Evolutionary conservation across 257 asterid species (phyloP).

Genomic region (Gentiana straminea): DNA sequence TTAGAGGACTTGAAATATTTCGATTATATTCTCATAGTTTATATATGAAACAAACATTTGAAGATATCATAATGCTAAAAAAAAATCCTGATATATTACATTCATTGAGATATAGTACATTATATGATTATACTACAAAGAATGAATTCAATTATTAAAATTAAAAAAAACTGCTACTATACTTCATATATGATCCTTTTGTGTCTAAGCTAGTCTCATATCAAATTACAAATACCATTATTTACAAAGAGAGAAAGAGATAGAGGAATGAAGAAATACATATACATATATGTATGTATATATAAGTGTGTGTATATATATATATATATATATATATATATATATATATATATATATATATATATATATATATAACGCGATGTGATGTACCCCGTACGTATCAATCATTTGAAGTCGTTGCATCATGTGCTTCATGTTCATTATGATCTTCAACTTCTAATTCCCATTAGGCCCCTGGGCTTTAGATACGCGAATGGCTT

Average conservation of each 20-base stretch:
- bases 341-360: background rate
- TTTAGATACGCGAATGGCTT: no score
- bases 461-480: background rate
- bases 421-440: no score
- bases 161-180: background rate
- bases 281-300: background rate
- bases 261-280: background rate
- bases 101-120: slow-evolving; percentile 1
- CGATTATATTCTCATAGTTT: no score
- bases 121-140: slow-evolving; percentile 3
- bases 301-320: background rate
- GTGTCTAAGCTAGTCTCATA: slow-evolving; percentile 5
- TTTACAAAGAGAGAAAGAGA: background rate
- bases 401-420: background rate
- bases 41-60: no score
- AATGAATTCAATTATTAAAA: slow-evolving; percentile 13
- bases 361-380: background rate
- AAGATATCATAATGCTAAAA: no score
- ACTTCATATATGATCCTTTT: background rate
- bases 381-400: background rate
- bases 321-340: background rate
- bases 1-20: no score
- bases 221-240: slow-evolving; percentile 1
- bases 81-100: background rate
- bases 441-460: no score